phyloP scores from a whole-genome alignment of 2,329 filamentous ascomycete genomes.

The Coniochaeta prunicola region DNA sequence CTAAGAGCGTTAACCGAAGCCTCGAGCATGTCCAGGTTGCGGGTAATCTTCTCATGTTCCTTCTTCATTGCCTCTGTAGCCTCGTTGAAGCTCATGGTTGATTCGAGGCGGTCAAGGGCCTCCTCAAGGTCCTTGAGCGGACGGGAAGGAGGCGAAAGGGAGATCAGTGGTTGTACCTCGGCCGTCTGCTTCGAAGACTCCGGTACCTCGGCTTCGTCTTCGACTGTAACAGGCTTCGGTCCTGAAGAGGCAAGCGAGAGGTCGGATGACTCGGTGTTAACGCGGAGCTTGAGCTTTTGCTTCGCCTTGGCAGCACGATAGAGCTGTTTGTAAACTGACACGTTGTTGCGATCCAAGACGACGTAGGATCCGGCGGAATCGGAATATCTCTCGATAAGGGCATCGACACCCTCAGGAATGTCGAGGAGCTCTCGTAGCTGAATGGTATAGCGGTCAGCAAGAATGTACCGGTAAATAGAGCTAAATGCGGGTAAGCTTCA shows the following conservation, averaged over 20 bases:
- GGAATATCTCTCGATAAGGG: constrained; percentile 85
- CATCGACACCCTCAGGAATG: constrained; percentile 53
- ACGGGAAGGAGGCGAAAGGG: constrained; percentile 6
- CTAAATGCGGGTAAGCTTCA: constrained; percentile 2
- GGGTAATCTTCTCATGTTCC: not conserved
- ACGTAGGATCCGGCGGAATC: constrained; percentile 83
- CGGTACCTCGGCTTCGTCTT: constrained; percentile 9
- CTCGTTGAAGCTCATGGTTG: not conserved
- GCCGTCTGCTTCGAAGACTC: constrained; percentile 7
- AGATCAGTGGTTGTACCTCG: constrained; percentile 6
- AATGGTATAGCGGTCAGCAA: not conserved
- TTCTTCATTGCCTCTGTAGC: not conserved
- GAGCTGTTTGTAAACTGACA: constrained; percentile 89
- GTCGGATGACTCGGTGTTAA: constrained; percentile 37
- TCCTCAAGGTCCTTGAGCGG: constrained; percentile 6
- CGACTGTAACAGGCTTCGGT: constrained; percentile 23
- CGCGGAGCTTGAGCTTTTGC: constrained; percentile 87
- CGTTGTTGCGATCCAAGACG: constrained; percentile 68
- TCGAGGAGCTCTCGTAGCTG: constrained; percentile 65
- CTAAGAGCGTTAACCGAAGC: not conserved
- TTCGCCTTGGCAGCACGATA: constrained; percentile 97
- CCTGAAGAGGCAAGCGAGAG: constrained; percentile 23
- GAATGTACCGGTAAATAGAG: not conserved
- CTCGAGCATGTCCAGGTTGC: constrained; percentile 1
- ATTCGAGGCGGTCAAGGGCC: not conserved